Evolutionary conservation across 2,329 filamentous ascomycete genomes (phyloP).

Genomic region (Scolecobasidium constrictum): DNA sequence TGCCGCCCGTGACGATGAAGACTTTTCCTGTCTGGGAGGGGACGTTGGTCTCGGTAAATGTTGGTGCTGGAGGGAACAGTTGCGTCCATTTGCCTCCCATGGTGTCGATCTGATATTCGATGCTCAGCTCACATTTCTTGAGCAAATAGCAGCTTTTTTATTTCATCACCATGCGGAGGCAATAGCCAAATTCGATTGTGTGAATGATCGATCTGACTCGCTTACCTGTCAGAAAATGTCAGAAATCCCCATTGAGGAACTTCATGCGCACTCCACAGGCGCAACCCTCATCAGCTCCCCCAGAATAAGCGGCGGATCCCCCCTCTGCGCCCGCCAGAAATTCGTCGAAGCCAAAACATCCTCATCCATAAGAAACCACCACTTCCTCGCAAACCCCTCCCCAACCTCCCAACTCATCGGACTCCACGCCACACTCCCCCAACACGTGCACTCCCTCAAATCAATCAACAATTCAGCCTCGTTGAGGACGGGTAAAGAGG

Average conservation of each 20-base stretch:
- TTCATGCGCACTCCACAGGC: too few relatives aligned
- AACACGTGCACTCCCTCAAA: neutral
- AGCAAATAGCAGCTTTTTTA: too few relatives aligned
- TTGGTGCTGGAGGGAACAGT: slow-evolving; percentile 17
- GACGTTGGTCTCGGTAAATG: slow-evolving; percentile 32
- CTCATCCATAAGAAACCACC: neutral
- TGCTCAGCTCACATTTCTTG: too few relatives aligned
- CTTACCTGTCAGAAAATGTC: too few relatives aligned
- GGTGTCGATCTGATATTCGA: too few relatives aligned
- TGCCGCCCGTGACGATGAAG: slow-evolving; percentile 42
- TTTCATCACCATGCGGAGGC: too few relatives aligned
- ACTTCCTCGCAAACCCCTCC: neutral
- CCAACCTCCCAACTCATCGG: neutral
- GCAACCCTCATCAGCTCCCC: too few relatives aligned
- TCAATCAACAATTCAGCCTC: neutral
- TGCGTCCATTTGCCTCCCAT: slow-evolving; percentile 4
- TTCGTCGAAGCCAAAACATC: neutral
- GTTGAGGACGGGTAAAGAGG: neutral
- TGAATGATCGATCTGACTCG: too few relatives aligned
- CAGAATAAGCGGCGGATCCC: neutral
- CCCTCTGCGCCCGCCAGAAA: neutral
- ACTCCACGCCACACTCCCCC: neutral
- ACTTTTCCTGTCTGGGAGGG: slow-evolving; percentile 32
- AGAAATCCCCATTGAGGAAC: too few relatives aligned
- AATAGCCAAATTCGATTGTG: too few relatives aligned